Percentiles rank a stretch among this genome's conserved stretches.
Conservation (phyloP, 2,329 filamentous ascomycete species). For the Hymenoscyphus albidus region DNA sequence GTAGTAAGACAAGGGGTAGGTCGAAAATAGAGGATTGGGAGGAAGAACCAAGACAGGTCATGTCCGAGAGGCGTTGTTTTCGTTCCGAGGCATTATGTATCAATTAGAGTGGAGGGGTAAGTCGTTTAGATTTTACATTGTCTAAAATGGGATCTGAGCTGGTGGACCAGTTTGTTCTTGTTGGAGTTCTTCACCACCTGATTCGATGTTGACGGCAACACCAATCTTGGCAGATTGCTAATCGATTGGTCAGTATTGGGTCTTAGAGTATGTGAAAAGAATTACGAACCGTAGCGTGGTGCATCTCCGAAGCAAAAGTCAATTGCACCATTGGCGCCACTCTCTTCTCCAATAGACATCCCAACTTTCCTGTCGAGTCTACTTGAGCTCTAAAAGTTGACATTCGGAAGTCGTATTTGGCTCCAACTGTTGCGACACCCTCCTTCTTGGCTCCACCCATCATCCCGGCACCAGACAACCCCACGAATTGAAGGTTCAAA, state of each 20-base stretch:
- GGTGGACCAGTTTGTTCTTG: constrained; percentile 64
- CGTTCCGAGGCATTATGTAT: constrained; percentile 28
- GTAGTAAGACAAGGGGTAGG: constrained; percentile 31
- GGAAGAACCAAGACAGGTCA: constrained; percentile 16
- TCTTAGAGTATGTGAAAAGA: background rate
- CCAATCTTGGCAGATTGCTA: constrained; percentile 95
- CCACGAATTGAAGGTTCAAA: constrained; percentile 79
- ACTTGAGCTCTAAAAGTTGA: constrained; percentile 94
- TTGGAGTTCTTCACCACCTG: constrained; percentile 77
- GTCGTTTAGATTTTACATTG: constrained; percentile 8
- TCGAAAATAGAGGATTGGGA: constrained; percentile 25
- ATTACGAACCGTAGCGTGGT: constrained; percentile 82
- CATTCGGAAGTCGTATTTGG: constrained; percentile 97
- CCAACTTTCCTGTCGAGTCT: constrained; percentile 91
- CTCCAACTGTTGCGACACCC: constrained; percentile 84
- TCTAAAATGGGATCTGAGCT: constrained; percentile 59
- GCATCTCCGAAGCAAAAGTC: constrained; percentile 94
- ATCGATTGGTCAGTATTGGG: constrained; percentile 31
- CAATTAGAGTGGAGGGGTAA: constrained; percentile 31
- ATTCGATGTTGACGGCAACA: constrained; percentile 87
- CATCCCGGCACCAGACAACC: constrained; percentile 57
- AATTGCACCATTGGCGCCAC: constrained; percentile 88
- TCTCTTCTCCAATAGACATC: constrained; percentile 90
- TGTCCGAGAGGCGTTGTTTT: constrained; percentile 17
- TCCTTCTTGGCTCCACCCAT: constrained; percentile 82